Evolutionary conservation across 2,329 filamentous ascomycete genomes (phyloP).

Genomic region (Neonectria punicea): DNA sequence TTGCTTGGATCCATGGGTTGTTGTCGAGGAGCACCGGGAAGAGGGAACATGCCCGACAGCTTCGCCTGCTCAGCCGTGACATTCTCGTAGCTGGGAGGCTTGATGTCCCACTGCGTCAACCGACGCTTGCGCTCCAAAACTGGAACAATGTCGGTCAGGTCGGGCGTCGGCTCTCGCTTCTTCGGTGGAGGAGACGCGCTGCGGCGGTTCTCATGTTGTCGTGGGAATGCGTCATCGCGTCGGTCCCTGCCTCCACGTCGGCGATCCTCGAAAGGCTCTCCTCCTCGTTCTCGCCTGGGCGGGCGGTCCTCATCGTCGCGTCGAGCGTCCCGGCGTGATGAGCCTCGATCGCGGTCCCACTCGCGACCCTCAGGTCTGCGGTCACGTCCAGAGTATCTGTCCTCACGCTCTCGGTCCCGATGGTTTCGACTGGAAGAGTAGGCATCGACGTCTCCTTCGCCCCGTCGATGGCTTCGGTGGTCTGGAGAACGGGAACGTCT

Average conservation of each 20-base stretch:
- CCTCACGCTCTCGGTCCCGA: conserved; percentile 91
- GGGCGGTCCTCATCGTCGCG: conserved; percentile 73
- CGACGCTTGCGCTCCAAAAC: conserved; percentile 89
- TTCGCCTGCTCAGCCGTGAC: conserved; percentile 99
- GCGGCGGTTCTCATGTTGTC: conserved; percentile 66
- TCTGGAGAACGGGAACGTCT: conserved; percentile 90
- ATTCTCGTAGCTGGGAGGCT: conserved; percentile 97
- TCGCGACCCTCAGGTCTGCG: conserved; percentile 73
- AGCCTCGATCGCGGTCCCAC: conserved; percentile 77
- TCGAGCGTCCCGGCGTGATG: conserved; percentile 68
- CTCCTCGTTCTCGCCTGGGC: conserved; percentile 60
- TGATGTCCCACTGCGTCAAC: conserved; percentile 99
- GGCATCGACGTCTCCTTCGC: conserved; percentile 82
- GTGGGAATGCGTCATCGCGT: conserved; percentile 51
- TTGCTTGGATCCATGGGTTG: conserved; percentile 95
- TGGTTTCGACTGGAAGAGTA: conserved; percentile 95
- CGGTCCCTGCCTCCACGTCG: conserved; percentile 61
- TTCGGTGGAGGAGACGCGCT: conserved; percentile 85
- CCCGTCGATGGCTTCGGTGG: conserved; percentile 73
- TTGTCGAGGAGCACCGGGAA: conserved; percentile 93
- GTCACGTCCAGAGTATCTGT: conserved; percentile 81
- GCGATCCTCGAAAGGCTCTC: conserved; percentile 64
- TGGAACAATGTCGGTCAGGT: conserved; percentile 86
- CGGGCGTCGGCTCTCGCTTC: conserved; percentile 94
- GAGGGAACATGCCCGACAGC: conserved; percentile 97